Evolutionary conservation across 1,284 basidiomycete species (phyloP), one percentile per base, ranked within the genome.

Genomic region (Rhodotorula sp.): DNA sequence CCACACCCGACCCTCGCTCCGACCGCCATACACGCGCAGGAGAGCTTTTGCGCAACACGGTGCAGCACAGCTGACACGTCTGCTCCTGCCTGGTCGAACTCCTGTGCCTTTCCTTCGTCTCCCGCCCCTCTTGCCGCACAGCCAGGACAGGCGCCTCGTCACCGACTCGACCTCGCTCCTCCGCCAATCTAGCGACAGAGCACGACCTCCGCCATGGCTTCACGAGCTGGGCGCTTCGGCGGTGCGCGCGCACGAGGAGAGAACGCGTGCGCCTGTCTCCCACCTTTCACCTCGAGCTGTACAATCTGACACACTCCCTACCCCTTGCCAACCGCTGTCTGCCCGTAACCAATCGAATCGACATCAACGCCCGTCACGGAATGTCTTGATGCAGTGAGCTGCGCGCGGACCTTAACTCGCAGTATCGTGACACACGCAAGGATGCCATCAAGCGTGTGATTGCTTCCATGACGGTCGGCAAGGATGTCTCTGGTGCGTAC

Each of bases 381-480:
- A 25, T 23, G 49, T 21, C 14, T 4, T 19, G 8, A 7, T 50
- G 23, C 66, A 69, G 70, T 14, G 75, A 77, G 42, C 46, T 77
- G 25, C 52, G 66, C 17, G 66, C 71, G 16, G 92, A 97, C 83
- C 88, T 99, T 80, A 98, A 99, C 83, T 93, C 91, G 79, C 92
- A 97, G 81, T 97, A 97, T 84, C 87, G 90, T 72, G 94, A 97
- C 78, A 91, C 92, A 80, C 86, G 96, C 70, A 97, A 97, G 82
- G 96, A 98, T 89, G 97, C 96, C 7, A 97, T 99, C 85, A 98
- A 98, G 84, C 87, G 91, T 61, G 91, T 93, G 73, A 96, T 96
- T 80, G 93, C 93, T 61, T 93, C 92, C 77, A 95, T 96, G 90
- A 96, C 75, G 14, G 74, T 73, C 93, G 92, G 93, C 68, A 97